These are phyloP conservation scores for Thymus quinquecostatus DNA, from an alignment of 257 asterid genomes.

Conservation along the genomic window DNA sequence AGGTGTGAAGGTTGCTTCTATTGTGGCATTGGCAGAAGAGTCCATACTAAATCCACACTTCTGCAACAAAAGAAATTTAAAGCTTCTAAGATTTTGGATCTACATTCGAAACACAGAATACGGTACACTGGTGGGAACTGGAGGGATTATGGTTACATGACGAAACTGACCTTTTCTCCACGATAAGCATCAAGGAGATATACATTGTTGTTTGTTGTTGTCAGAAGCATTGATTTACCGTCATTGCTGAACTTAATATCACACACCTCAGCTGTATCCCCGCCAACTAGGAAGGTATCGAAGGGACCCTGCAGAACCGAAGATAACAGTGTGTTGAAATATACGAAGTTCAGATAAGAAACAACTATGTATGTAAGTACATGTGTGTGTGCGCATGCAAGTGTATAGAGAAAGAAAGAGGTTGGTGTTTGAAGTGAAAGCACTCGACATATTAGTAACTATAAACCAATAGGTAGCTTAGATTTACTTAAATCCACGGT, in stretches of 20 bases:
- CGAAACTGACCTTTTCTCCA: constrained; percentile 84
- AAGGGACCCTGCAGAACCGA: constrained; percentile 78
- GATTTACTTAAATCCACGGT: too few relatives aligned
- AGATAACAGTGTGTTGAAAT: constrained; percentile 1
- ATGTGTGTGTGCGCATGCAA: too few relatives aligned
- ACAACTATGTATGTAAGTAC: too few relatives aligned
- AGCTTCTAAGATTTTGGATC: constrained; percentile 7
- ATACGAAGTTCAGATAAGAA: not conserved
- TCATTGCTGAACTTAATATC: constrained; percentile 98
- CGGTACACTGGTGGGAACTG: not conserved
- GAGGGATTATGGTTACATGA: constrained; percentile 3
- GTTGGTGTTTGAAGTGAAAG: too few relatives aligned
- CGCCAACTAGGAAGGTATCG: constrained; percentile 96
- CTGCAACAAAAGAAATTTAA: constrained; percentile 44
- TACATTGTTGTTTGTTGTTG: constrained; percentile 79
- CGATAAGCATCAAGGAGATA: constrained; percentile 91
- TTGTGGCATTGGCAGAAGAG: constrained; percentile 60
- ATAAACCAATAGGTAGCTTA: too few relatives aligned
- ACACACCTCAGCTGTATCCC: constrained; percentile 94
- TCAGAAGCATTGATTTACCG: constrained; percentile 92
- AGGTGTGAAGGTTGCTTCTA: constrained; percentile 92
- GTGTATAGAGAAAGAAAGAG: too few relatives aligned
- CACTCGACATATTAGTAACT: too few relatives aligned
- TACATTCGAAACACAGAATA: constrained; percentile 15
- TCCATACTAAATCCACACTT: constrained; percentile 84